Evolutionary conservation across 2,329 filamentous ascomycete species (phyloP), one percentile per base, ranked within the genome.

Genomic region (Trichoderma sp.): DNA sequence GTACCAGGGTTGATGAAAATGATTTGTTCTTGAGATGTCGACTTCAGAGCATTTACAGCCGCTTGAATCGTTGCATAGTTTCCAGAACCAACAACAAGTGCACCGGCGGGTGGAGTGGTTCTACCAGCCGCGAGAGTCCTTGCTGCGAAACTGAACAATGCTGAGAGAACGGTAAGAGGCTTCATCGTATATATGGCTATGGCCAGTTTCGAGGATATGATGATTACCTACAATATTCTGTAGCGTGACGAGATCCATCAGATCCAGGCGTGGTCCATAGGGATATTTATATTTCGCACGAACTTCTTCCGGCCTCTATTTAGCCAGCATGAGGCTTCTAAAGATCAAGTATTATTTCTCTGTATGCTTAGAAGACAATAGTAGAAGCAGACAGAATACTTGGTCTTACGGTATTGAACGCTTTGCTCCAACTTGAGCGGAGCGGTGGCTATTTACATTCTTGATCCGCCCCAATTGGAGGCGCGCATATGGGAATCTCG

Each of bases 401-500:
- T 55, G 16, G 16, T 5, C 24, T 7, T 14, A 29, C 24, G 24
- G 4, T 8, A 55, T 31, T 27, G 11, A 29, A 27, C 52, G 29
- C 3, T 29, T 55, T 19, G 27, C 14, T 24, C 24, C 24, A 16
- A 19, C 7, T 55, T 31, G 10, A 55, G 52, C 52, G n/a, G 52
- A 55, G 52, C 8, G 6, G 14, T 55, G 24, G 24, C 14, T 29
- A 55, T 8, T 55, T 55, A 19, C 21, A 55, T 55, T 29, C 52
- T 55, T 55, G 52, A 55, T 19, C 13, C 52, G 52, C 52, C 52
- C 52, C 52, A 55, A 55, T 55, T 55, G 14, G 52, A 55, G 52
- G 5, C 29, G 52, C 24, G 14, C 13, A 55, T 19, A 55, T 29
- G 52, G 6, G 14, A 7, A 31, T 55, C 14, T 7, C 29, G 13